Percentiles rank a stretch among this genome's conserved stretches.
phyloP scores from a whole-genome alignment of 2,329 filamentous ascomycete species.

The Amauroascus verrucosus region DNA sequence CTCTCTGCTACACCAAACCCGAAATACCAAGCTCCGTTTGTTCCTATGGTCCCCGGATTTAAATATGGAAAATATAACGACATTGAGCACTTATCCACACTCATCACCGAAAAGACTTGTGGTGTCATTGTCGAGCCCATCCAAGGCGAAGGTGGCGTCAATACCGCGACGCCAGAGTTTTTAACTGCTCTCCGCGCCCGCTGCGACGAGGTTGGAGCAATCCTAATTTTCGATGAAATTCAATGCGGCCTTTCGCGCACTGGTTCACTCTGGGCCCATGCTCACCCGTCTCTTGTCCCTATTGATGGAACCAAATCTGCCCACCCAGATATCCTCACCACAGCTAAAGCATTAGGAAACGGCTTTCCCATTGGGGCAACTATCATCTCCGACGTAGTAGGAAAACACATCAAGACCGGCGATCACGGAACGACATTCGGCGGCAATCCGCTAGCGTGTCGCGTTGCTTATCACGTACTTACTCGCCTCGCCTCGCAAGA shows the following conservation, averaged over 20 bases:
- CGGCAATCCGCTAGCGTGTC: conserved; percentile 76
- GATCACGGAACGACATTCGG: conserved; percentile 94
- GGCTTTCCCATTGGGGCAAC: conserved; percentile 90
- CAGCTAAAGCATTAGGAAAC: conserved; percentile 92
- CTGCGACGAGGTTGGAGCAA: conserved; percentile 75
- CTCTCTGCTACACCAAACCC: conserved; percentile 95
- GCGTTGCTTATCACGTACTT: conserved; percentile 79
- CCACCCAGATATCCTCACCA: conserved; percentile 88
- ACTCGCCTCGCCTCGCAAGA: conserved; percentile 59
- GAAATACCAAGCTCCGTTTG: conserved; percentile 92
- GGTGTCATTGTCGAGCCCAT: conserved; percentile 96
- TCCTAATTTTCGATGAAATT: conserved; percentile 93
- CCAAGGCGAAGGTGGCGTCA: conserved; percentile 90
- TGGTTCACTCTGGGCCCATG: conserved; percentile 83
- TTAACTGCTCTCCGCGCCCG: conserved; percentile 70
- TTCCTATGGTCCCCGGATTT: conserved; percentile 92
- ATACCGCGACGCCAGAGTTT: conserved; percentile 73
- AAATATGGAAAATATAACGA: conserved; percentile 80
- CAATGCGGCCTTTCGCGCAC: conserved; percentile 87
- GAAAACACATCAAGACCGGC: conserved; percentile 58
- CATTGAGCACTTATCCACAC: conserved; percentile 54
- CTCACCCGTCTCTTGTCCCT: conserved; percentile 48
- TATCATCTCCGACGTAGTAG: conserved; percentile 53
- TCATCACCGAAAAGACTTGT: conserved; percentile 78
- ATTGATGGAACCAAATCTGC: conserved; percentile 45